Percentiles rank a stretch among this genome's conserved stretches.
Evolutionary conservation across 2,329 filamentous ascomycete genomes (phyloP).

Genomic region (Pseudocercospora vitis): DNA sequence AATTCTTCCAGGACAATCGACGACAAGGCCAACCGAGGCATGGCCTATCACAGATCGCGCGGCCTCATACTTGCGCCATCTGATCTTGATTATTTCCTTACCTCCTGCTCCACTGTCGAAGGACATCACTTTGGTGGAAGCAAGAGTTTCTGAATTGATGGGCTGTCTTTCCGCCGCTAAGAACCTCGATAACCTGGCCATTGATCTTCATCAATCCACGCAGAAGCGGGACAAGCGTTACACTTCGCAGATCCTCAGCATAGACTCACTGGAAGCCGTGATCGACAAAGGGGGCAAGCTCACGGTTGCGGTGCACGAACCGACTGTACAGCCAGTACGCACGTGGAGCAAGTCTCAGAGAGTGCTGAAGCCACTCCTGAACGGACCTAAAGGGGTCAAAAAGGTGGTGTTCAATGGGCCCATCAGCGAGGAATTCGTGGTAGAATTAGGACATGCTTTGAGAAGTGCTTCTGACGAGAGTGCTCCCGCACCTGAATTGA

Average conservation of each 20-base stretch:
- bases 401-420: slow-evolving; percentile 8
- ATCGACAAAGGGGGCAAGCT: background rate
- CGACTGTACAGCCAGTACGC: background rate
- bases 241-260: background rate
- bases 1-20: background rate
- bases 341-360: slow-evolving; percentile 8
- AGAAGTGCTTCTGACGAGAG: background rate
- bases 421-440: slow-evolving; percentile 8
- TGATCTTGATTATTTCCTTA: slow-evolving; percentile 10
- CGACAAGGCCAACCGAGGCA: background rate
- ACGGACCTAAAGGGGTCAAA: slow-evolving; percentile 9
- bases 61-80: slow-evolving; percentile 6
- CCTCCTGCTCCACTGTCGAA: background rate
- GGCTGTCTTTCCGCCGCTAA: background rate
- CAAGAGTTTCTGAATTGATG: background rate
- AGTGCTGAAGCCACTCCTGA: slow-evolving; percentile 7
- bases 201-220: slow-evolving; percentile 5
- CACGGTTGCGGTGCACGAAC: background rate
- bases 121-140: slow-evolving; percentile 8
- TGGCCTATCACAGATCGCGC: slow-evolving; percentile 9
- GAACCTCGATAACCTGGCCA: background rate
- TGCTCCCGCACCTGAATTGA: too few relatives aligned
- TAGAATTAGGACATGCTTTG: background rate
- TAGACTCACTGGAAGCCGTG: slow-evolving; percentile 2
- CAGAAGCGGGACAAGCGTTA: background rate